Percentiles rank a stretch among this genome's conserved stretches.
These are phyloP conservation scores for Pinus albicaulis DNA, from an alignment of 75 land plant genomes.

Conservation along the genomic window DNA sequence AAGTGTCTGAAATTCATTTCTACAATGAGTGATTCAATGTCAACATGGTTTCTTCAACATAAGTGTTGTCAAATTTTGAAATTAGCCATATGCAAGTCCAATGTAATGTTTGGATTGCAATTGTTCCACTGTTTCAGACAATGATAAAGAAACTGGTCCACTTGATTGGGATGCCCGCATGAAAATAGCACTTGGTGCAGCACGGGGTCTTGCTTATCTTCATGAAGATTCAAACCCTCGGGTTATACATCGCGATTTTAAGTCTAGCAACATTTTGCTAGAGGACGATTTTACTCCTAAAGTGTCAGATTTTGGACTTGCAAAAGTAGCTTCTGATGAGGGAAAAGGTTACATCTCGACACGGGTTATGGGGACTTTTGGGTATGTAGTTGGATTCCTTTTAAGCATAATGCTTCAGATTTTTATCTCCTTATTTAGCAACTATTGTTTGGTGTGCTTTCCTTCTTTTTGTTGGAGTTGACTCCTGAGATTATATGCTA, in stretches of 20 bases:
- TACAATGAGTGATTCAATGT: neutral
- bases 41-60: neutral
- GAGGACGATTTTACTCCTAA: constrained; percentile 94
- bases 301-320: constrained; percentile 95
- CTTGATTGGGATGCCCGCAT: constrained; percentile 90
- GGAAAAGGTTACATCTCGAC: constrained; percentile 86
- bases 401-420: neutral
- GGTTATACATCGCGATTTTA: constrained; percentile 93
- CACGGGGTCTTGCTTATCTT: constrained; percentile 89
- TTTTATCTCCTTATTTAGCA: neutral
- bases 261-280: constrained; percentile 80
- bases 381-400: constrained; percentile 40
- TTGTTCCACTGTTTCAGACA: constrained; percentile 37
- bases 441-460: neutral
- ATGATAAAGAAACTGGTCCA: constrained; percentile 45
- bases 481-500: neutral
- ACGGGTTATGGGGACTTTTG: constrained; percentile 97
- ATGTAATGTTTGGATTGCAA: constrained; percentile 9
- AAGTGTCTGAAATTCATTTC: neutral
- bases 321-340: constrained; percentile 86
- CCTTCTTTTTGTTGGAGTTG: neutral
- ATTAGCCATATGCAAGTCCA: neutral
- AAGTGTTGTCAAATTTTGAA: neutral
- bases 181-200: constrained; percentile 96
- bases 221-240: constrained; percentile 98